Evolutionary conservation across 2,329 filamentous ascomycete genomes (phyloP).

Genomic region (Ascochyta rabiei): DNA sequence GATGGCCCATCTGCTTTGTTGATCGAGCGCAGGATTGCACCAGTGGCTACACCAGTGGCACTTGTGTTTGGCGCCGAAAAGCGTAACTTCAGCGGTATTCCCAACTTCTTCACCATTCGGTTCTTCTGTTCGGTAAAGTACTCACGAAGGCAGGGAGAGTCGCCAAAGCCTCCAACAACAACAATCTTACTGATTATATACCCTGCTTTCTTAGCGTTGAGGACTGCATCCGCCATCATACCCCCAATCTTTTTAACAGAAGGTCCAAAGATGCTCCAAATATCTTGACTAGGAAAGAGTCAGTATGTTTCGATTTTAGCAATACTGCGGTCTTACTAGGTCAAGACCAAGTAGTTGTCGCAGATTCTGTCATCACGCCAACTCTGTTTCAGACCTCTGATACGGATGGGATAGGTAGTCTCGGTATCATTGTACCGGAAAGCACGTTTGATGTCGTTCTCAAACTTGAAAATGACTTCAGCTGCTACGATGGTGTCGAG

Average conservation of each 20-base stretch:
- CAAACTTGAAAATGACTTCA: slow-evolving; percentile 20
- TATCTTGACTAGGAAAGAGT: background rate
- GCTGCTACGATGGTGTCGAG: slow-evolving; percentile 13
- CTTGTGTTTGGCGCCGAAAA: slow-evolving; percentile 1
- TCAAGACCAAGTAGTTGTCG: slow-evolving; percentile 4
- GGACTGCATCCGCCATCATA: slow-evolving; percentile 13
- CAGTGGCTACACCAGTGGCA: slow-evolving; percentile 23
- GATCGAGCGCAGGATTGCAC: slow-evolving; percentile 19
- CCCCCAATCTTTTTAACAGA: slow-evolving; percentile 9
- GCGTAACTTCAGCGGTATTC: background rate
- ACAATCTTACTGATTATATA: slow-evolving; percentile 14
- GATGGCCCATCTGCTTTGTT: slow-evolving; percentile 20
- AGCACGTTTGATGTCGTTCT: slow-evolving; percentile 10
- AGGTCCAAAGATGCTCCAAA: slow-evolving; percentile 9
- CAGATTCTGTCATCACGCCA: background rate
- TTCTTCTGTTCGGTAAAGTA: slow-evolving; percentile 5
- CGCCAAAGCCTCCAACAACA: slow-evolving; percentile 20
- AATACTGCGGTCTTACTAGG: slow-evolving; percentile 2
- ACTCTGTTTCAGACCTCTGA: slow-evolving; percentile 7
- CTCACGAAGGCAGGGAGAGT: slow-evolving; percentile 16
- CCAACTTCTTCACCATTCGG: background rate
- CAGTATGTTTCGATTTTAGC: background rate
- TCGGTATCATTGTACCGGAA: slow-evolving; percentile 6
- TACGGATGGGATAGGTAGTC: background rate
- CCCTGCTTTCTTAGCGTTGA: background rate